A percentile compares a stretch with the other conserved stretches of the same genome.
Evolutionary conservation across 2,329 filamentous ascomycete species (phyloP).

Genomic region (Cladosporium oxysporum): DNA sequence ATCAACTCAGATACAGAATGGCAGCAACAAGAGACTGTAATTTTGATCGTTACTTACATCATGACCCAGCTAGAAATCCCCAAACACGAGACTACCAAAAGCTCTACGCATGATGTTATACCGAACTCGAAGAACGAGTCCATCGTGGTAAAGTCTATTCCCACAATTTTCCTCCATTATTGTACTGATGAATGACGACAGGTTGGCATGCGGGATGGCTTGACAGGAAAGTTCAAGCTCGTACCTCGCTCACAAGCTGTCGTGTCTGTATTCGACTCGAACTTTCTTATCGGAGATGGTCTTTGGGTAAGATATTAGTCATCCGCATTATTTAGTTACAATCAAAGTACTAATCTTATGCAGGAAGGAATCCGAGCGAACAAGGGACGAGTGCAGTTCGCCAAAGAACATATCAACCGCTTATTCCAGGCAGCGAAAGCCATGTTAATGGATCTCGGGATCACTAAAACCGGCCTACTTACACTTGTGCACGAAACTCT

Average conservation of each 20-base stretch:
- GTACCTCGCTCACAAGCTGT: background rate
- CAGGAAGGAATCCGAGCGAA: background rate
- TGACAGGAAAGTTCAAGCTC: background rate
- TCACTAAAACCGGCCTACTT: background rate
- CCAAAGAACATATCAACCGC: background rate
- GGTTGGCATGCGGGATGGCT: background rate
- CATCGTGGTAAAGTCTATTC: background rate
- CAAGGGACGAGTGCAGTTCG: background rate
- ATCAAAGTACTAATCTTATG: background rate
- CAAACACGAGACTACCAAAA: background rate
- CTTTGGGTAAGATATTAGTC: background rate
- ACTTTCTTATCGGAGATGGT: background rate
- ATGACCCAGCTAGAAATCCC: background rate
- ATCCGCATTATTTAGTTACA: background rate
- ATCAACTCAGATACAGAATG: background rate
- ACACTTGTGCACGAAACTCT: background rate
- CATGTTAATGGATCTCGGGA: conserved; percentile 1
- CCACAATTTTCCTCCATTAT: background rate
- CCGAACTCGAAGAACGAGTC: background rate
- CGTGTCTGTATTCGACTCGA: background rate
- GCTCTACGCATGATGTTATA: conserved; percentile 3
- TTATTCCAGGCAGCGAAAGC: conserved; percentile 4
- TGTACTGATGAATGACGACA: background rate
- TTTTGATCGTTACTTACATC: background rate
- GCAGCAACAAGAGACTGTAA: background rate